Percentiles rank a stretch among this genome's conserved stretches.
Conservation (phyloP, 2,329 filamentous ascomycete genomes). For the Ilyonectria destructans region DNA sequence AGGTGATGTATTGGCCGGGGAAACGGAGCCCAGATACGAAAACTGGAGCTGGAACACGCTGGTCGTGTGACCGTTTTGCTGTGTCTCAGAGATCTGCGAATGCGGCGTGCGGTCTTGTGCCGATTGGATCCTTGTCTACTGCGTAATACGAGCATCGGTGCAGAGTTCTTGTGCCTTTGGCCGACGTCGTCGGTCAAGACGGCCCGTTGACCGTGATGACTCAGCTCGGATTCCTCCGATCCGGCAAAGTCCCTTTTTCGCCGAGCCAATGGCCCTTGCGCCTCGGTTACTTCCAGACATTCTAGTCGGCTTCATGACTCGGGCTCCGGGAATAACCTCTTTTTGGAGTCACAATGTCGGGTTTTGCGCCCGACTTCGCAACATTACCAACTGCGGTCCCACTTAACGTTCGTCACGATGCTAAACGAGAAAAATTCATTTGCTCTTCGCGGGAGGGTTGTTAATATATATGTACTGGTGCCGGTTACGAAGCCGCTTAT, state of each 20-base stretch:
- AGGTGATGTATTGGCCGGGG: slow-evolving; percentile 17
- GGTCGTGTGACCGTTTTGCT: neutral
- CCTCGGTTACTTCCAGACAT: slow-evolving; percentile 29
- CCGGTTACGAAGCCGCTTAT: neutral
- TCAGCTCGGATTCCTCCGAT: slow-evolving; percentile 29
- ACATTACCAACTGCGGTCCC: slow-evolving; percentile 5
- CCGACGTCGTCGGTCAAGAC: slow-evolving; percentile 23
- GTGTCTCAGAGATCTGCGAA: neutral
- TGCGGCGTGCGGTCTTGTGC: slow-evolving; percentile 27
- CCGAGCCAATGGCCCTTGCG: slow-evolving; percentile 21
- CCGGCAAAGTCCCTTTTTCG: slow-evolving; percentile 5
- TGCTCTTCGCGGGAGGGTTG: neutral
- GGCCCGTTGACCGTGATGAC: slow-evolving; percentile 38
- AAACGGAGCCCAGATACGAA: slow-evolving; percentile 9
- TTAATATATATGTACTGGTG: slow-evolving; percentile 17
- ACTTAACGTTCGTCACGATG: slow-evolving; percentile 17
- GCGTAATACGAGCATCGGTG: slow-evolving; percentile 6
- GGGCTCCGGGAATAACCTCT: slow-evolving; percentile 32
- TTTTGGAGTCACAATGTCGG: slow-evolving; percentile 16
- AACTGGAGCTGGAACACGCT: slow-evolving; percentile 5
- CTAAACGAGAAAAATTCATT: neutral
- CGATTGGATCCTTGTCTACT: slow-evolving; percentile 31
- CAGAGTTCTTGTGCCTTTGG: slow-evolving; percentile 36
- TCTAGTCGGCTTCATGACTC: slow-evolving; percentile 29
- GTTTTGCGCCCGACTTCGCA: slow-evolving; percentile 27